Conservation (phyloP, 1,139 yeast genomes). For the Candida freyschussii region DNA sequence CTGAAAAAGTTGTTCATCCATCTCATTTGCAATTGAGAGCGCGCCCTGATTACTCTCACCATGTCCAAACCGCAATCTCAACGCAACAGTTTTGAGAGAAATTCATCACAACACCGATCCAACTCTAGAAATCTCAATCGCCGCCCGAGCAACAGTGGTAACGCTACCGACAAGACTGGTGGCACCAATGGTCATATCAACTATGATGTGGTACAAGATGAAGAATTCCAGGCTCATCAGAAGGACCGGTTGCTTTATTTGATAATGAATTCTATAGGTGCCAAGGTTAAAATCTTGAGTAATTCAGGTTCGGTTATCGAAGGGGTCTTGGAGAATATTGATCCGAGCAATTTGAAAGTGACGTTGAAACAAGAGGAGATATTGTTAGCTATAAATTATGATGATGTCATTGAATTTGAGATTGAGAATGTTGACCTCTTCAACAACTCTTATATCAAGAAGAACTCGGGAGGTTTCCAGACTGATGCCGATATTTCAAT, state of each 20-base stretch:
- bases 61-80: slow-evolving; percentile 14
- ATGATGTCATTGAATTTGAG: slow-evolving; percentile 60
- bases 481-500: slow-evolving; percentile 83
- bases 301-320: slow-evolving; percentile 55
- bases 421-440: slow-evolving; percentile 40
- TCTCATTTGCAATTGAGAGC: too few relatives aligned
- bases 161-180: not conserved
- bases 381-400: slow-evolving; percentile 44
- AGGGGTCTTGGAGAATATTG: slow-evolving; percentile 52
- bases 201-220: slow-evolving; percentile 3
- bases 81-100: slow-evolving; percentile 8
- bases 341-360: slow-evolving; percentile 34
- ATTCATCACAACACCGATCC: slow-evolving; percentile 15
- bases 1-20: too few relatives aligned
- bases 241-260: slow-evolving; percentile 47
- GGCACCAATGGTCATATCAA: slow-evolving; percentile 4
- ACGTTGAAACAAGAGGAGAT: slow-evolving; percentile 17
- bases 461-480: slow-evolving; percentile 41
- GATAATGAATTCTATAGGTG: slow-evolving; percentile 53
- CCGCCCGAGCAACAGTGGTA: slow-evolving; percentile 8
- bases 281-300: slow-evolving; percentile 51
- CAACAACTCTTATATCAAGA: slow-evolving; percentile 13
- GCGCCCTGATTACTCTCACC: too few relatives aligned
- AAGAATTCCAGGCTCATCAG: slow-evolving; percentile 27
- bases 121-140: slow-evolving; percentile 16